These are phyloP conservation scores for Penicillium argentinense DNA, from an alignment of 495 filamentous ascomycete species.

Conservation along the genomic window DNA sequence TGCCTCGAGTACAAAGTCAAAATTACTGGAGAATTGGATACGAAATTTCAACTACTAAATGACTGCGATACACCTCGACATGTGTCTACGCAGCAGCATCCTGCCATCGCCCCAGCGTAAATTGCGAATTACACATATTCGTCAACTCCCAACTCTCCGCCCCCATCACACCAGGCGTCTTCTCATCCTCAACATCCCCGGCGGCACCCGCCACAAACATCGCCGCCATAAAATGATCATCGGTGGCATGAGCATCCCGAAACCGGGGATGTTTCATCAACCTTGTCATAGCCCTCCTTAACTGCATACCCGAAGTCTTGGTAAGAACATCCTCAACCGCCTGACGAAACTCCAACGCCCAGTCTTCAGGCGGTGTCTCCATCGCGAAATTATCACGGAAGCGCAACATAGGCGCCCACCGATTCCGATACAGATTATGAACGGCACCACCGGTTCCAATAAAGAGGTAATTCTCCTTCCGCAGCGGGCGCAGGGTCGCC, in stretches of 20 bases:
- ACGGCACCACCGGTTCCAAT: constrained; percentile 63
- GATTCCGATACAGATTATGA: constrained; percentile 63
- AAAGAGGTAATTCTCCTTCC: constrained; percentile 50
- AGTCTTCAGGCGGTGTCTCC: constrained; percentile 52
- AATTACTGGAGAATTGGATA: no score
- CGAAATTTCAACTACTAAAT: no score
- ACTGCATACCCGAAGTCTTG: constrained; percentile 45
- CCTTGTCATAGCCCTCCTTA: constrained; percentile 50
- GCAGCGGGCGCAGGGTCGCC: constrained; percentile 48
- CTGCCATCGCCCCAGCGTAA: constrained; percentile 44
- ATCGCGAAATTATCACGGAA: constrained; percentile 61
- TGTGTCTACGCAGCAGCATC: constrained; percentile 20
- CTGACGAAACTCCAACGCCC: constrained; percentile 61
- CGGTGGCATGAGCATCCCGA: constrained; percentile 61
- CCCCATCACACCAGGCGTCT: constrained; percentile 36
- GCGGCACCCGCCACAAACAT: constrained; percentile 57
- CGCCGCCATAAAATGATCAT: constrained; percentile 63
- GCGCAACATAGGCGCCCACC: constrained; percentile 58
- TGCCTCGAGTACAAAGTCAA: no score
- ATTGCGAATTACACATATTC: constrained; percentile 66
- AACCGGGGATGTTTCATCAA: constrained; percentile 63
- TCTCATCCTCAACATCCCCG: constrained; percentile 50
- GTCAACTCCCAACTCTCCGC: constrained; percentile 65
- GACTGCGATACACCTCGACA: no score
- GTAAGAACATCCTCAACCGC: constrained; percentile 54